Evolutionary conservation across 2,329 filamentous ascomycete species (phyloP).

Genomic region (Colletotrichum endophyticum): DNA sequence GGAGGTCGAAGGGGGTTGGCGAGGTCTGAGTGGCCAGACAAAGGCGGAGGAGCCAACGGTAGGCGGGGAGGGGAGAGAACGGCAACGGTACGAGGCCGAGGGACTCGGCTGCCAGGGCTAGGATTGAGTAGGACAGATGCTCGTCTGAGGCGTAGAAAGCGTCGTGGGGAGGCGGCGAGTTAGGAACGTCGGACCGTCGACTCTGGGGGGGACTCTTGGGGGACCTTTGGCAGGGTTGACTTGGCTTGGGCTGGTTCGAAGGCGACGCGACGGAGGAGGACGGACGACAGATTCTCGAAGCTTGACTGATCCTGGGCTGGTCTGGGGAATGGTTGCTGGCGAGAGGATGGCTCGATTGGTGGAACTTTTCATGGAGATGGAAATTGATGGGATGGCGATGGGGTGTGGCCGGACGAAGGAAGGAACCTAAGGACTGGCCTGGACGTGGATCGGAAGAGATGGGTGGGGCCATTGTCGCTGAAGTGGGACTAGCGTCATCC

Average conservation of each 20-base stretch:
- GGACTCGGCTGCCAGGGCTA: background rate
- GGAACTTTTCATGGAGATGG: constrained; percentile 3
- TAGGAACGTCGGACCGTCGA: constrained; percentile 20
- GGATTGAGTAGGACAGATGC: background rate
- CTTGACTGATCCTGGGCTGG: constrained; percentile 6
- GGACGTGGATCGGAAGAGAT: constrained; percentile 1
- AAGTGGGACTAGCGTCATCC: background rate
- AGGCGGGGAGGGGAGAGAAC: background rate
- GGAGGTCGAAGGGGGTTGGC: background rate
- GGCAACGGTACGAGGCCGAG: background rate
- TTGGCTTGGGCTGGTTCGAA: background rate
- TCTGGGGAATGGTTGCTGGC: background rate
- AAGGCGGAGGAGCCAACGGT: background rate
- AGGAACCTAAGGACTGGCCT: background rate
- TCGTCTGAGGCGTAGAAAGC: background rate
- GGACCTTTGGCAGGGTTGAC: background rate
- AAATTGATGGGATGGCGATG: background rate
- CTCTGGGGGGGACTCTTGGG: background rate
- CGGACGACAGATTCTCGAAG: background rate
- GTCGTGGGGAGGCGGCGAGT: background rate
- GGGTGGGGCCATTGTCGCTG: background rate
- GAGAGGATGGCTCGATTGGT: constrained; percentile 4
- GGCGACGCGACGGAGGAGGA: background rate
- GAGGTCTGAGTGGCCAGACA: background rate
- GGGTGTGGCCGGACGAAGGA: background rate